Evolutionary conservation across 768 basidiomycete species (phyloP).

Genomic region (Trametes punicea): DNA sequence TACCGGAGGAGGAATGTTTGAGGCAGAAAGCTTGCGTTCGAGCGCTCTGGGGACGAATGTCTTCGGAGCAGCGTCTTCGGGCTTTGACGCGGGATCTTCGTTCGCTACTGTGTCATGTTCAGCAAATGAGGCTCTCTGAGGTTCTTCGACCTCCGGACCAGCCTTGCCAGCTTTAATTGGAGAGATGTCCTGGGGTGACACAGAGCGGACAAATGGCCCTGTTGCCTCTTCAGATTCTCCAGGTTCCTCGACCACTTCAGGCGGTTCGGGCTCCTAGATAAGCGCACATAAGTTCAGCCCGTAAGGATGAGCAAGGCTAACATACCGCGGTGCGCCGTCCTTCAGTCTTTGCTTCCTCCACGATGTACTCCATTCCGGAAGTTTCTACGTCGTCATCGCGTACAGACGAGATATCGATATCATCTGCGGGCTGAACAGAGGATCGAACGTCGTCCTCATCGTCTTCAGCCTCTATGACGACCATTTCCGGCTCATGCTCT

Average conservation of each 20-base stretch:
- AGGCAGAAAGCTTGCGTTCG: constrained; percentile 1
- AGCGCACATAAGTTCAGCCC: neutral
- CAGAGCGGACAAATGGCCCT: neutral
- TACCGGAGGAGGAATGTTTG: constrained; percentile 37
- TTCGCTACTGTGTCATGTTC: neutral
- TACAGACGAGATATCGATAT: neutral
- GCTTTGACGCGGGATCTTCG: neutral
- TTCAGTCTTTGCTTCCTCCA: constrained; percentile 35
- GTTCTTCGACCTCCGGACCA: neutral
- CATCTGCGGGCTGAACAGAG: neutral
- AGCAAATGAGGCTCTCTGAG: neutral
- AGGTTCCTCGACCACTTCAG: neutral
- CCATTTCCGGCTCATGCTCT: neutral
- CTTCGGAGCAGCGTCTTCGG: neutral
- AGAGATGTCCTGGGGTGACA: neutral
- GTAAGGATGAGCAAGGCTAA: neutral
- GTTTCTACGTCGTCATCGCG: neutral
- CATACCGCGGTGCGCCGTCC: constrained; percentile 34
- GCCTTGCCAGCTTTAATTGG: neutral
- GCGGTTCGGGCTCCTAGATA: constrained; percentile 1
- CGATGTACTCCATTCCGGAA: constrained; percentile 20
- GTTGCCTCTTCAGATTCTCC: neutral
- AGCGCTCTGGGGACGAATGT: neutral
- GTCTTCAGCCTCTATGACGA: constrained; percentile 1
- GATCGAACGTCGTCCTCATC: constrained; percentile 4